phyloP scores from a whole-genome alignment of 257 asterid genomes.

The Nicotiana benthamiana region DNA sequence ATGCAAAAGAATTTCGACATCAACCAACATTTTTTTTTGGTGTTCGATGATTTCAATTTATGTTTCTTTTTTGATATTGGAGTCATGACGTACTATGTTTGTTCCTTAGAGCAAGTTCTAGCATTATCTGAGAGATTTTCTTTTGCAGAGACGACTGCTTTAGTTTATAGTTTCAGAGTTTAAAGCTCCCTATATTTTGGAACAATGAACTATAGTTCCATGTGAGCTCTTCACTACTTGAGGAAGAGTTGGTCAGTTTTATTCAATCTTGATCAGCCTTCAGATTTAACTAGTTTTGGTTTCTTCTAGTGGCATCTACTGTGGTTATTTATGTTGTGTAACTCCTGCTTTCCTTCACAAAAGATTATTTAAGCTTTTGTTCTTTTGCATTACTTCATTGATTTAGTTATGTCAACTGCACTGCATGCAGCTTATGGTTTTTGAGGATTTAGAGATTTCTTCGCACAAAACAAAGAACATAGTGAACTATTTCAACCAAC shows the following conservation, averaged over 20 bases:
- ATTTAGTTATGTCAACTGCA: neutral
- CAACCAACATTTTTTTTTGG: neutral
- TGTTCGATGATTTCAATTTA: neutral
- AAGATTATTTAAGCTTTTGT: neutral
- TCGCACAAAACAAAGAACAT: slow-evolving; percentile 88
- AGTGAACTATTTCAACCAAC: slow-evolving; percentile 51
- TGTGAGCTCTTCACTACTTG: neutral
- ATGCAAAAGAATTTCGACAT: neutral
- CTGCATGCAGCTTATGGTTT: slow-evolving; percentile 60
- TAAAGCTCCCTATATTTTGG: neutral
- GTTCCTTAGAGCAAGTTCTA: neutral
- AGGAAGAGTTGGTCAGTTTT: neutral
- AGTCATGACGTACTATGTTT: neutral
- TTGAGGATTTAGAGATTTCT: slow-evolving; percentile 75
- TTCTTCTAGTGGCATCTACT: neutral
- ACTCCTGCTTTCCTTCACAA: neutral
- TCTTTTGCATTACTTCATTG: neutral
- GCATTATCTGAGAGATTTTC: too few relatives aligned
- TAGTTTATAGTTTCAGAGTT: too few relatives aligned
- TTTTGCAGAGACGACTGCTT: too few relatives aligned
- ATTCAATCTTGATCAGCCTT: neutral
- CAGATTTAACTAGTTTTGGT: neutral
- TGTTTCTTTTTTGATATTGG: neutral
- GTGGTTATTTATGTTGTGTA: neutral
- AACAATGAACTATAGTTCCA: neutral